Evolutionary conservation across 2,329 filamentous ascomycete genomes (phyloP).

Genomic region (Grosmannia huntii): DNA sequence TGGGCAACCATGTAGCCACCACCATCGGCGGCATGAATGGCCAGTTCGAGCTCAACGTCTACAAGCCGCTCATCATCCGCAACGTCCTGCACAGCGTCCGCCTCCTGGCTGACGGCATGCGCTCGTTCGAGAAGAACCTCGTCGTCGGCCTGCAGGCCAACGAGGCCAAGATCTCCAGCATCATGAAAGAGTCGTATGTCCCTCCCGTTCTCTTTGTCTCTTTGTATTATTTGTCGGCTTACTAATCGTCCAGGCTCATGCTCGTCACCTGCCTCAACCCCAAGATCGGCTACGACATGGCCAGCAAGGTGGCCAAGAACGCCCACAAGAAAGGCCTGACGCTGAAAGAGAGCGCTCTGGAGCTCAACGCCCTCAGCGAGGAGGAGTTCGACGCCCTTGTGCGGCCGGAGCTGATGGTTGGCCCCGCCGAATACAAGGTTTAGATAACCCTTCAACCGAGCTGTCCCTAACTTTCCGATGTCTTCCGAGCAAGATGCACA

Average conservation of each 20-base stretch:
- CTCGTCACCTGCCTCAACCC: slow-evolving; percentile 95
- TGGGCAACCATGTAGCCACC: slow-evolving; percentile 89
- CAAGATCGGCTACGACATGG: slow-evolving; percentile 96
- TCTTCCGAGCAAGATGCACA: background rate
- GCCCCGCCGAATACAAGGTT: slow-evolving; percentile 53
- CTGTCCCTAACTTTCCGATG: background rate
- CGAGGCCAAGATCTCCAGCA: slow-evolving; percentile 76
- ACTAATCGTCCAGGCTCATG: slow-evolving; percentile 59
- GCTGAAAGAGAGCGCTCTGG: slow-evolving; percentile 85
- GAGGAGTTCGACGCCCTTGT: slow-evolving; percentile 88
- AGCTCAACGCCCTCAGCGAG: slow-evolving; percentile 76
- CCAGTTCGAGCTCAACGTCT: slow-evolving; percentile 98
- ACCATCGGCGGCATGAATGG: slow-evolving; percentile 95
- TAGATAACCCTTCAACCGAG: slow-evolving; percentile 16
- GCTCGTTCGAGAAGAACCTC: slow-evolving; percentile 87
- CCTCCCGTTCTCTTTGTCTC: background rate
- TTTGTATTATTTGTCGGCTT: background rate
- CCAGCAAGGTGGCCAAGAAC: slow-evolving; percentile 94
- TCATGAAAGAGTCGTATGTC: slow-evolving; percentile 85
- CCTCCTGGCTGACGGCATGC: slow-evolving; percentile 84
- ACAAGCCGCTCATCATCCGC: slow-evolving; percentile 92
- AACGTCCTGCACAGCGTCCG: slow-evolving; percentile 89
- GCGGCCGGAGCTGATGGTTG: slow-evolving; percentile 88
- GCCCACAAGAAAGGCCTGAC: slow-evolving; percentile 97
- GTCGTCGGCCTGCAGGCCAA: slow-evolving; percentile 82